These are phyloP conservation scores for Rhizopogon salebrosus DNA, from an alignment of 768 basidiomycete genomes.

Conservation along the genomic window DNA sequence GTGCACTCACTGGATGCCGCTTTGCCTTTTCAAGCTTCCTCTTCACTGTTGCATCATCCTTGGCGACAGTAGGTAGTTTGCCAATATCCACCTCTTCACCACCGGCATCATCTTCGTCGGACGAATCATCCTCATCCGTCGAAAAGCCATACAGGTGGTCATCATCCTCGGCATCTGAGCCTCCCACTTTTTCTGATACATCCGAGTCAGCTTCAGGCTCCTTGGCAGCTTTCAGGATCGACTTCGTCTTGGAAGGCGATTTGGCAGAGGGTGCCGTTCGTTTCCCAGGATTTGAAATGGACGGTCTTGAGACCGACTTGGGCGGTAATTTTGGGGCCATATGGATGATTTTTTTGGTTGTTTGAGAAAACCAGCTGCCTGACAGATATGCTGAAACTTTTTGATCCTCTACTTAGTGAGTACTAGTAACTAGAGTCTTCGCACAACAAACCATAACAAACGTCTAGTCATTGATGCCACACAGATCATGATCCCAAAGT, in stretches of 20 bases:
- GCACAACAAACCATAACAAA: conserved; percentile 19
- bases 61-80: conserved; percentile 80
- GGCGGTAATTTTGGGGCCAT: conserved; percentile 3
- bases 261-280: conserved; percentile 6
- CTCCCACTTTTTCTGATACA: neutral
- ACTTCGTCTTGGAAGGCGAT: conserved; percentile 4
- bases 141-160: conserved; percentile 68
- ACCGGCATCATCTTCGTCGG: conserved; percentile 66
- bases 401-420: neutral
- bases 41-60: conserved; percentile 80
- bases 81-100: conserved; percentile 61
- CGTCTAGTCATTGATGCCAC: too few species aligned
- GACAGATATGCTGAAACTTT: neutral
- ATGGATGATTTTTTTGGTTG: neutral
- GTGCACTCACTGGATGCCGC: conserved; percentile 54
- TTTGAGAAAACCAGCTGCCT: neutral
- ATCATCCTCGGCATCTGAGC: conserved; percentile 24
- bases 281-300: conserved; percentile 17
- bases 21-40: conserved; percentile 56
- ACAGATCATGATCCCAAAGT: conserved; percentile 33
- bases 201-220: conserved; percentile 3
- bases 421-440: neutral
- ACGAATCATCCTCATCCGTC: conserved; percentile 69
- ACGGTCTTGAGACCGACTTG: conserved; percentile 5
- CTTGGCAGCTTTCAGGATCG: neutral